Conservation (phyloP, 345 rosid species). For the Lepidium aucheri region DNA sequence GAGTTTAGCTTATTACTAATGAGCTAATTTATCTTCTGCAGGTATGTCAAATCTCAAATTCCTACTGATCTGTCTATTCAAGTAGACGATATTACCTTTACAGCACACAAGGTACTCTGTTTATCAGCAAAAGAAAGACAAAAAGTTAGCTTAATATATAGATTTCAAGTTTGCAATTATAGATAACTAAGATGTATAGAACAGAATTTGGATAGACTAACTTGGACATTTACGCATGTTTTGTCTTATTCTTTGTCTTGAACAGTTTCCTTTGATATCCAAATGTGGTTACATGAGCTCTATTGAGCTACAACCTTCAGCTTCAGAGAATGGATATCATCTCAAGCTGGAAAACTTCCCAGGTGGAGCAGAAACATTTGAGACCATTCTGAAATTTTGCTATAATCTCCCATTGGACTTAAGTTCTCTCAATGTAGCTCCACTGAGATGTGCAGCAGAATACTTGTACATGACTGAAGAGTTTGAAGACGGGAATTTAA, state of each 20-base stretch:
- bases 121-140: background rate
- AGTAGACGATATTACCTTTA: conserved; percentile 53
- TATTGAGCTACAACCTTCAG: conserved; percentile 53
- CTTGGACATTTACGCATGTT: background rate
- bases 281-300: conserved; percentile 73
- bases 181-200: background rate
- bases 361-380: conserved; percentile 69
- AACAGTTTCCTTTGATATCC: conserved; percentile 76
- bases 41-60: conserved; percentile 54
- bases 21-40: conserved; percentile 26
- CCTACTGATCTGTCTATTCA: conserved; percentile 63
- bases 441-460: conserved; percentile 75
- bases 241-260: conserved; percentile 5
- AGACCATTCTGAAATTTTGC: conserved; percentile 57
- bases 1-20: background rate
- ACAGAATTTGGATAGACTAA: background rate
- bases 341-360: conserved; percentile 72
- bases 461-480: conserved; percentile 86
- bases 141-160: background rate
- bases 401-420: conserved; percentile 58
- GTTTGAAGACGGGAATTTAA: conserved; percentile 66
- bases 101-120: conserved; percentile 60
- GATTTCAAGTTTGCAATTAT: background rate
- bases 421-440: conserved; percentile 49
- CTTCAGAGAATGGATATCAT: conserved; percentile 40